Percentiles rank a stretch among this genome's conserved stretches.
These are phyloP conservation scores for Neurospora sp. DNA, from an alignment of 2,329 filamentous ascomycete species.

Conservation along the genomic window DNA sequence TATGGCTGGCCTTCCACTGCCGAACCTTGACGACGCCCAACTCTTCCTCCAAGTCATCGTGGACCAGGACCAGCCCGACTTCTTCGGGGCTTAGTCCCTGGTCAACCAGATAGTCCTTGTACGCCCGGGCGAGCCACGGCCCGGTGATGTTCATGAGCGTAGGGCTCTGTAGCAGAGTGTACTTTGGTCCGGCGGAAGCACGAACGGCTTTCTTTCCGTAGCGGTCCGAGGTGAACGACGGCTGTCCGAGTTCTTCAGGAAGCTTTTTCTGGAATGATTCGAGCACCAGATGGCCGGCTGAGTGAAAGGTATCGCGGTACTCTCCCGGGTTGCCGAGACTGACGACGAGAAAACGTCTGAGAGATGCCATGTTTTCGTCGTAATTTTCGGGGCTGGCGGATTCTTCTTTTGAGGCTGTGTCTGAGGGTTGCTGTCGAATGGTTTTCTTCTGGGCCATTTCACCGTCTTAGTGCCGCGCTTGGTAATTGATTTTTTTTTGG, in stretches of 20 bases:
- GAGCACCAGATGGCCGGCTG: slow-evolving; percentile 74
- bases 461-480: background rate
- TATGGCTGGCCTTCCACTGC: slow-evolving; percentile 52
- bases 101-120: slow-evolving; percentile 44
- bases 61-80: slow-evolving; percentile 61
- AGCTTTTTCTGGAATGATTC: slow-evolving; percentile 46
- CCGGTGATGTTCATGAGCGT: slow-evolving; percentile 82
- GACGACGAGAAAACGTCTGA: slow-evolving; percentile 62
- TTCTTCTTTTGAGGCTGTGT: background rate
- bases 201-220: slow-evolving; percentile 42
- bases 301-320: slow-evolving; percentile 74
- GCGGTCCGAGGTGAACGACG: slow-evolving; percentile 37
- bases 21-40: slow-evolving; percentile 59
- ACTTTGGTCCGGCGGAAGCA: slow-evolving; percentile 39
- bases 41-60: slow-evolving; percentile 76
- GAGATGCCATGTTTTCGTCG: slow-evolving; percentile 9
- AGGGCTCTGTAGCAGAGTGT: slow-evolving; percentile 65
- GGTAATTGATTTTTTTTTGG: background rate
- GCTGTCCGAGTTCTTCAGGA: slow-evolving; percentile 25
- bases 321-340: slow-evolving; percentile 77
- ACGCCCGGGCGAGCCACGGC: slow-evolving; percentile 55
- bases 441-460: background rate
- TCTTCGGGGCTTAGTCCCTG: slow-evolving; percentile 20
- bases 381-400: background rate
- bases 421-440: background rate